Base-by-base conservation (phyloP, 1,139 yeast species). In the Suhomyces bolitotheri region DNA sequence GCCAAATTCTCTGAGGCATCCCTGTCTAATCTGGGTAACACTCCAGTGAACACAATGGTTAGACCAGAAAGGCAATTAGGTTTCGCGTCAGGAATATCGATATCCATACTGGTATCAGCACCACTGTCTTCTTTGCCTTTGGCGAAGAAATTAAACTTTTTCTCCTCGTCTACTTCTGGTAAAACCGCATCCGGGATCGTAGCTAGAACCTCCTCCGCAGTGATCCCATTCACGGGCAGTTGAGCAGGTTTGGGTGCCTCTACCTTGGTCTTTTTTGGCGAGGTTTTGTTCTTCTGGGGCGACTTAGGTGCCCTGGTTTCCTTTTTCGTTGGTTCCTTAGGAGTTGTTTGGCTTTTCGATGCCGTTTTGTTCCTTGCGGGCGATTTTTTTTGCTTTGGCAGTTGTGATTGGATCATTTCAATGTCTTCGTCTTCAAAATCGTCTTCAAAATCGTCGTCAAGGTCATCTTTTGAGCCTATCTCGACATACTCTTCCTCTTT, bases 41-140 rank as follows among this genome's bases (percentile, higher is more conserved):
- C 78, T 22, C 99, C 99, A 0, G 98, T 92, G 54, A 94, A 92
- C 0, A 94, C 97, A 46, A 92, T 84, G 0, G 95, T 88, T 31
- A 92, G 62, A 0, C 98, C 98, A 1, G 82, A 71, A 25, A 90
- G 63, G 61, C 97, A 90, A 54, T 88, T 80, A 2, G 89, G 85
- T 14, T 80, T 74, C 0, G 96, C 96, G 45, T 74, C 80, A 0
- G 96, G 95, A 13, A 83, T 63, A 10, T 72, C 77, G 2, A 60
- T 53, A 8, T 45, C 22, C 6, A 59, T 64, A 3, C 48, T 45
- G 5, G 34, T 24, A 7, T 33, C 37, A 9, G 53, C 54, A 1
- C 60, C 21, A 14, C 24, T 4, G 4, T 57, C 48, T 12, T 51
- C 58, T 5, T 59, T 64, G 23, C 55, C 58, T 9, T 66, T 71